Evolutionary conservation across 495 filamentous ascomycete species (phyloP).

Genomic region (Hypoxylon intermedium): DNA sequence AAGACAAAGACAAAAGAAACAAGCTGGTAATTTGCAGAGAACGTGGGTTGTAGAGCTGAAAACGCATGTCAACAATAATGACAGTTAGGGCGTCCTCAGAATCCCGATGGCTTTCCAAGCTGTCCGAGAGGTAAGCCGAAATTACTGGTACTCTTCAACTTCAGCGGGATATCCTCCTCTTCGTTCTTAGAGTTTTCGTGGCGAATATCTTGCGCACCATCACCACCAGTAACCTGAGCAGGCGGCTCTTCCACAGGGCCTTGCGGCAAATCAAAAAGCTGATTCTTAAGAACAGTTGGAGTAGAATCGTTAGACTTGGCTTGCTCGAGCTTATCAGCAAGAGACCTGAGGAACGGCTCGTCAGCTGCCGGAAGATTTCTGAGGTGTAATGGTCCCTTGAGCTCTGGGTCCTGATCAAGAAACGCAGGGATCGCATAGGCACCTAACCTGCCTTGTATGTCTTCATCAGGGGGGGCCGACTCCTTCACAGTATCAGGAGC

Average conservation of each 20-base stretch:
- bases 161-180: conserved; percentile 62
- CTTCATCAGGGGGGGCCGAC: not conserved
- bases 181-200: conserved; percentile 44
- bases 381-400: conserved; percentile 55
- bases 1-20: conserved; percentile 12
- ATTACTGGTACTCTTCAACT: conserved; percentile 65
- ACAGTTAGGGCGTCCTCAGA: not conserved
- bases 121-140: conserved; percentile 57
- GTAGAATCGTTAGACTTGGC: conserved; percentile 44
- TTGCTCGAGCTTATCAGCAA: conserved; percentile 54
- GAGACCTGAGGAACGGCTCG: conserved; percentile 52
- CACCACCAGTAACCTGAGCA: not conserved
- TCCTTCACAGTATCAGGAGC: not conserved
- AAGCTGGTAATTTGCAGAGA: conserved; percentile 5
- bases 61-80: not conserved
- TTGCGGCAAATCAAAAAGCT: not conserved
- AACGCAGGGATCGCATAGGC: conserved; percentile 17
- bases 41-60: conserved; percentile 7
- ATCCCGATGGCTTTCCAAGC: conserved; percentile 15
- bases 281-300: conserved; percentile 49
- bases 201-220: conserved; percentile 18
- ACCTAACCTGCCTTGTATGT: conserved; percentile 1
- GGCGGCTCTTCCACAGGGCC: conserved; percentile 1
- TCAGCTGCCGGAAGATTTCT: conserved; percentile 55
- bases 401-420: conserved; percentile 43